Percentiles rank a stretch among this genome's conserved stretches.
phyloP scores from a whole-genome alignment of 2,329 filamentous ascomycete species.

The Fusarium siculi region DNA sequence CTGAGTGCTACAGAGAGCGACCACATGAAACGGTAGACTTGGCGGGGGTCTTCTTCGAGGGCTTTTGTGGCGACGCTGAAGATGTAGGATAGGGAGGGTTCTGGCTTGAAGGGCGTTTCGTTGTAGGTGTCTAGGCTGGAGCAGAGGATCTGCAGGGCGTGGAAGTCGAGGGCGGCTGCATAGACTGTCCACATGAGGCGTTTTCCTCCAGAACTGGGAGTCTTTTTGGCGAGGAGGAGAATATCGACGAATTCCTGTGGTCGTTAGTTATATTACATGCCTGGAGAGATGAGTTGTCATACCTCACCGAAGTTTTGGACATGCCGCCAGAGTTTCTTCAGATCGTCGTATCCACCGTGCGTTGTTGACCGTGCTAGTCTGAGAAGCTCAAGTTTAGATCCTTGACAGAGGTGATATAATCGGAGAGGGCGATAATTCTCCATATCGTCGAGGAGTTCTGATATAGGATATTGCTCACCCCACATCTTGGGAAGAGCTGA shows the following conservation, averaged over 20 bases:
- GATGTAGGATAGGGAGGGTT: slow-evolving; percentile 11
- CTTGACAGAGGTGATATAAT: slow-evolving; percentile 33
- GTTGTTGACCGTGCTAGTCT: slow-evolving; percentile 15
- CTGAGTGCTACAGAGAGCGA: slow-evolving; percentile 33
- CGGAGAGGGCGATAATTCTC: slow-evolving; percentile 38
- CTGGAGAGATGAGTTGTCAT: not conserved
- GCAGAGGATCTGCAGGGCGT: slow-evolving; percentile 28
- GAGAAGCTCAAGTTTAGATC: slow-evolving; percentile 31
- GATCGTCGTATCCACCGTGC: not conserved
- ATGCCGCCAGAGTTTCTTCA: slow-evolving; percentile 18
- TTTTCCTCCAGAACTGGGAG: slow-evolving; percentile 18
- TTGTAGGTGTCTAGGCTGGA: not conserved
- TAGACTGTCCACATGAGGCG: slow-evolving; percentile 41
- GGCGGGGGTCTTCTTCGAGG: slow-evolving; percentile 23
- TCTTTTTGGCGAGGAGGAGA: slow-evolving; percentile 9
- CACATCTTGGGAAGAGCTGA: slow-evolving; percentile 38
- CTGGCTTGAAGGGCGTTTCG: not conserved
- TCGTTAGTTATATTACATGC: not conserved
- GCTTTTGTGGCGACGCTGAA: slow-evolving; percentile 32
- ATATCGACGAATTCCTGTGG: slow-evolving; percentile 37
- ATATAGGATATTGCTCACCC: slow-evolving; percentile 33
- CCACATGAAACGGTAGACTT: slow-evolving; percentile 40
- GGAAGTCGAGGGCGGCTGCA: slow-evolving; percentile 30
- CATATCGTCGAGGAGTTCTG: slow-evolving; percentile 32
- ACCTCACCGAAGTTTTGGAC: slow-evolving; percentile 36